These are phyloP conservation scores for Pichia sp. DNA, from an alignment of 1,139 yeast species.

Conservation along the genomic window DNA sequence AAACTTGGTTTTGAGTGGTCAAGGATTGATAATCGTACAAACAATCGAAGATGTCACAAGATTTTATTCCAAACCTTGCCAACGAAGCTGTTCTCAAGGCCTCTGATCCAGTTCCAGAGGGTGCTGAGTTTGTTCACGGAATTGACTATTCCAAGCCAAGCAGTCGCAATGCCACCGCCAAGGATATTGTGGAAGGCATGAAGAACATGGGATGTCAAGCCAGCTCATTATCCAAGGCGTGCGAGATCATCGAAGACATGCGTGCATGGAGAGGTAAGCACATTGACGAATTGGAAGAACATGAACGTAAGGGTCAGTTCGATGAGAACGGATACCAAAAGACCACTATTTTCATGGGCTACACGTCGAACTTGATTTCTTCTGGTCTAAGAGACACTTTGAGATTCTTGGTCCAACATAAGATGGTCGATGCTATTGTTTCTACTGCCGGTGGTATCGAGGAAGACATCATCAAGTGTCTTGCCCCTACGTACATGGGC, in stretches of 20 bases:
- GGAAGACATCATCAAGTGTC: constrained; percentile 91
- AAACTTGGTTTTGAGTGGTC: too few species aligned
- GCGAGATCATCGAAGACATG: constrained; percentile 90
- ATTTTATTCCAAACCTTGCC: constrained; percentile 56
- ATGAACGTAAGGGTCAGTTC: constrained; percentile 66
- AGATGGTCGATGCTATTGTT: constrained; percentile 91
- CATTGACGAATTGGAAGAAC: constrained; percentile 58
- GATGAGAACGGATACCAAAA: constrained; percentile 81
- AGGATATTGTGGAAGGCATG: constrained; percentile 77
- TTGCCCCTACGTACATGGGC: constrained; percentile 94
- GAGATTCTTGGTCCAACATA: constrained; percentile 83
- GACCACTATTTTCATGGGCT: constrained; percentile 90
- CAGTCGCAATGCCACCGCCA: constrained; percentile 64
- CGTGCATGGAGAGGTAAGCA: constrained; percentile 86
- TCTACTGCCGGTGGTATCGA: constrained; percentile 98
- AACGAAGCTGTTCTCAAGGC: constrained; percentile 86
- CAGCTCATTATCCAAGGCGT: constrained; percentile 75
- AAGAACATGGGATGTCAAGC: constrained; percentile 98
- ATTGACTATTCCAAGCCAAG: constrained; percentile 78
- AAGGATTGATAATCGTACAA: not conserved
- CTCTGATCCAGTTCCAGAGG: constrained; percentile 81
- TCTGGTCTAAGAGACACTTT: constrained; percentile 91
- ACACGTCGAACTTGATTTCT: constrained; percentile 92
- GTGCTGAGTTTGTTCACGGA: constrained; percentile 74
- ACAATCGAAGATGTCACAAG: constrained; percentile 20